Conservation (phyloP, 495 filamentous ascomycete species). For the Daldinia concentrica region DNA sequence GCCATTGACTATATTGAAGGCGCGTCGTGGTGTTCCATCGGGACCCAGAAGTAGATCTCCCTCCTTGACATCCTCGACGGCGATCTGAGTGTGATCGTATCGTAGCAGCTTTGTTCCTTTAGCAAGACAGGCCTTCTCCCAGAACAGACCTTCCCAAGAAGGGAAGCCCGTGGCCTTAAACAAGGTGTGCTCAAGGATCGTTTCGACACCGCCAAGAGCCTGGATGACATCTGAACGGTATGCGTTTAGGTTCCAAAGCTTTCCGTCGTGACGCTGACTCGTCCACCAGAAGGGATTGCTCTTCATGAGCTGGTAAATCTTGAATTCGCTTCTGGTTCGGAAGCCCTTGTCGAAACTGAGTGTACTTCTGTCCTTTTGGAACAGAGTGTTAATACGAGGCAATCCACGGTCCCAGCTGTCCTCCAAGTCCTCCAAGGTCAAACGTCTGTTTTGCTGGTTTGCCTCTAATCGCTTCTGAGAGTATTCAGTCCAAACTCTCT, state of each 20-base stretch:
- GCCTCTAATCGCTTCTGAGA: conserved; percentile 97
- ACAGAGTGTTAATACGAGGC: conserved; percentile 98
- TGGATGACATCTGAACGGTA: conserved; percentile 99
- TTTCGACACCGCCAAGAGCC: conserved; percentile 98
- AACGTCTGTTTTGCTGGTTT: conserved; percentile 93
- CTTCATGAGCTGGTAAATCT: conserved; percentile 99
- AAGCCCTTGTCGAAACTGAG: conserved; percentile 99
- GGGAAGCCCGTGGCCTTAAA: conserved; percentile 99
- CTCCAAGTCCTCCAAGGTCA: conserved; percentile 96
- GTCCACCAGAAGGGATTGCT: conserved; percentile 99
- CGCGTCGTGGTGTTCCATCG: conserved; percentile 56
- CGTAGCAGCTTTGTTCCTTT: conserved; percentile 45
- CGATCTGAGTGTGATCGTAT: conserved; percentile 53
- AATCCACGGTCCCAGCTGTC: conserved; percentile 99
- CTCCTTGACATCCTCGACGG: conserved; percentile 60
- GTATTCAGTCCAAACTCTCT: conserved; percentile 99
- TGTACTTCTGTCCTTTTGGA: conserved; percentile 98
- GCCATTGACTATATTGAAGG: conserved; percentile 59
- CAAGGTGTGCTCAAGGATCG: conserved; percentile 96
- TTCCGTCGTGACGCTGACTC: conserved; percentile 96
- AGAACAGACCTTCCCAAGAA: conserved; percentile 98
- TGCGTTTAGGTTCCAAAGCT: conserved; percentile 98
- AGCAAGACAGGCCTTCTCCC: conserved; percentile 78
- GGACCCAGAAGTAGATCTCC: conserved; percentile 60
- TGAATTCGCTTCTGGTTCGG: conserved; percentile 95